phyloP scores from a whole-genome alignment of 2,329 filamentous ascomycete genomes.

The Verticillium longisporum region DNA sequence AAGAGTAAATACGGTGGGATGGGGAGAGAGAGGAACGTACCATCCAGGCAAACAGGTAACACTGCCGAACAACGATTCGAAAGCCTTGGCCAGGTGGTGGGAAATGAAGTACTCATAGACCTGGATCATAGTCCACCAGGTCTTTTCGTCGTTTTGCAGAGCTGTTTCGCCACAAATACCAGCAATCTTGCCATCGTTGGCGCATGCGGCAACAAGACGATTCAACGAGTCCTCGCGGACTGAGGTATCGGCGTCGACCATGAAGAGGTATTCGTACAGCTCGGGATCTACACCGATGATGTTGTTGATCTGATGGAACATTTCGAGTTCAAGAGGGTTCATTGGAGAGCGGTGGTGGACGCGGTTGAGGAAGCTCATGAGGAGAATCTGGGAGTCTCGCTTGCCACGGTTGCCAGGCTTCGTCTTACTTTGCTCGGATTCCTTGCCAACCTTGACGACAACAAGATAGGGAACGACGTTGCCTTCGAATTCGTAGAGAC shows the following conservation, averaged over 20 bases:
- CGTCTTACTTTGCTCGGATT: slow-evolving; percentile 82
- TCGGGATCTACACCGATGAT: slow-evolving; percentile 97
- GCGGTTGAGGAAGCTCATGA: slow-evolving; percentile 97
- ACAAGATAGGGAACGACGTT: slow-evolving; percentile 96
- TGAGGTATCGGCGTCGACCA: slow-evolving; percentile 96
- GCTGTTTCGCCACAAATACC: slow-evolving; percentile 97
- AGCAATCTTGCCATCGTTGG: slow-evolving; percentile 91
- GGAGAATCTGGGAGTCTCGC: slow-evolving; percentile 90
- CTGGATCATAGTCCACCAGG: slow-evolving; percentile 99
- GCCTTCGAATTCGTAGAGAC: slow-evolving; percentile 94
- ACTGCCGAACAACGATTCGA: slow-evolving; percentile 94
- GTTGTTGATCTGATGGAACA: slow-evolving; percentile 99
- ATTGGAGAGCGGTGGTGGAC: slow-evolving; percentile 92
- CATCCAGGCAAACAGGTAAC: slow-evolving; percentile 99
- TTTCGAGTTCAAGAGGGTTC: slow-evolving; percentile 93
- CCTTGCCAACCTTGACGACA: slow-evolving; percentile 93
- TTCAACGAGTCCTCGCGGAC: slow-evolving; percentile 90
- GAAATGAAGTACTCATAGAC: slow-evolving; percentile 99
- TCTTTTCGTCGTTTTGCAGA: slow-evolving; percentile 88
- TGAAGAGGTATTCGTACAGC: slow-evolving; percentile 92
- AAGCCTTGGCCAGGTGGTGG: slow-evolving; percentile 92
- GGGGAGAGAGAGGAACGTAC: slow-evolving; percentile 39
- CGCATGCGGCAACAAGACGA: slow-evolving; percentile 83
- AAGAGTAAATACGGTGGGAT: slow-evolving; percentile 17
- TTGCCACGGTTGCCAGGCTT: slow-evolving; percentile 98